Evolutionary conservation across 352 stramenopile genomes (phyloP), one percentile per base, ranked within the genome.

Genomic region (Pythium monospermum): DNA sequence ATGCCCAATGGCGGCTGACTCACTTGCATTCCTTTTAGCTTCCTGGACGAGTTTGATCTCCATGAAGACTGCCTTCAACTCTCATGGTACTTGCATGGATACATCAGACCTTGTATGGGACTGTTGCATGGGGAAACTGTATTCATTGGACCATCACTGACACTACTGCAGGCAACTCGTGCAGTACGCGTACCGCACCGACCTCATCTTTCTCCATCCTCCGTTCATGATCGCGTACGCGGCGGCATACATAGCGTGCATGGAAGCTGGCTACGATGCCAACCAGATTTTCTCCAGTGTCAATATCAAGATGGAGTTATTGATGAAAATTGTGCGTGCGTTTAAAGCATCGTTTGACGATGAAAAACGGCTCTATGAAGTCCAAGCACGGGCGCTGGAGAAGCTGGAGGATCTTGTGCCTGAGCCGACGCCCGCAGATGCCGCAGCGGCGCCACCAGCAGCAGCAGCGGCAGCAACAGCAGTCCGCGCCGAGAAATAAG

Each of bases 191-290:
- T 94, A 91, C 27, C 83, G 83, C 38, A 92, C 83, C 1, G 76
- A 91, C 51, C 87, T 94, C 56, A 91, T 94, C 37, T 60, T 92
- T 48, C 62, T 92, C 28, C 73, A 92, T 49, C 81, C 83, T 28
- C 81, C 83, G 21, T 94, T 94, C 59, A 90, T 94, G 79, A 75
- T 94, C n/a, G 84, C 84, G 23, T 89, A 91, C 56, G 84, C 84
- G 0, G 79, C 77, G 1, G 75, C 71, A 1, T 91, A 88, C 57
- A 90, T 94, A 48, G 75, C 82, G 21, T 85, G 79, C 46, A 57
- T 83, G 11, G 80, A 92, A 42, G 73, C 81, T 8, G 79, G 76
- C 25, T 94, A 91, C 56, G 71, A 94, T 58, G 75, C 77, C 11
- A 66, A 67, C 16, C 69, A 89, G 33, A 80, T 93, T 56, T 91